Base-by-base conservation (phyloP, 176 grass and related monocot species). In the Chloris gayana region DNA sequence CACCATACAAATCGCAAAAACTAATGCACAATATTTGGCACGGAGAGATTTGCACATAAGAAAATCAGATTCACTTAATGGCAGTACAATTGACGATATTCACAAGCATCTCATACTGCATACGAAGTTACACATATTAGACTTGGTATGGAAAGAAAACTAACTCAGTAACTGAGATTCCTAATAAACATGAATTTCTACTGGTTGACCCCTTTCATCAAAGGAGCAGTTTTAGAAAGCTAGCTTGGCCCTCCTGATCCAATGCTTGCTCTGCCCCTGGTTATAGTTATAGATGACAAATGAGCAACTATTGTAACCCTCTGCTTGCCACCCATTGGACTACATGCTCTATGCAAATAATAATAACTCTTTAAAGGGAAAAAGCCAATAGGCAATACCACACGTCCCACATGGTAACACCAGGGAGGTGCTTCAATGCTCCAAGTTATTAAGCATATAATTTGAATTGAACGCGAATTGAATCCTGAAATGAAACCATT, bases 11-110 rank as follows among this genome's bases (percentile, higher is more conserved):
- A 61, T 37, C 5, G 15, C 21, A 15, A 39, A 31, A 51, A 64
- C 58, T 22, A 73, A 15, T 51, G n/a, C 64, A 72, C 53, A 82
- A 6, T 15, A 51, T 24, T 44, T 64, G 10, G n/a, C 80, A 64
- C 46, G 9, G 49, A 60, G 14, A 26, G 7, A 18, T 47, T 27
- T 45, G 9, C 69, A 73, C 49, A 82, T 18, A 70, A 72, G 42
- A 24, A 64, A 37, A 49, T 19, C 22, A 30, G 47, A 18, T 25
- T 47, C 31, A 42, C 25, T 42, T 80, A 37, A 18, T n/a, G 50
- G 78, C 51, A 27, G 50, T 69, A 15, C 17, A 62, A 71, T n/a
- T 61, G 41, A 2, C 4, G 18, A 81, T 34, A 82, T 35, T 26
- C 38, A 34, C 4, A 62, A 62, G 9, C 12, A 63, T 35, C 58